phyloP scores from a whole-genome alignment of 2,329 filamentous ascomycete genomes.

The Nemania sp. region DNA sequence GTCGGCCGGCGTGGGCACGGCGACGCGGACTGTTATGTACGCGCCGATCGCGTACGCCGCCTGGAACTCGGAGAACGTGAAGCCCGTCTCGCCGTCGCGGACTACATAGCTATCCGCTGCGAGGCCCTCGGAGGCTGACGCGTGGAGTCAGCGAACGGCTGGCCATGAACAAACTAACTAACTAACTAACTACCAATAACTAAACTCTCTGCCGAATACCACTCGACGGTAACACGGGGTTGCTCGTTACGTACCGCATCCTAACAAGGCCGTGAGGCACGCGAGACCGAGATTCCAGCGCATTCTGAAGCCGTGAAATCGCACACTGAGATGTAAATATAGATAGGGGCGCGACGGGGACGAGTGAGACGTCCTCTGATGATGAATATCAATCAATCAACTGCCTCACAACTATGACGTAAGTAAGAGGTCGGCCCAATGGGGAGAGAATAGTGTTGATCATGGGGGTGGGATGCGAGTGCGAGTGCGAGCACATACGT shows the following conservation, averaged over 20 bases:
- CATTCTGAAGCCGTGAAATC: conserved; percentile 26
- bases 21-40: conserved; percentile 42
- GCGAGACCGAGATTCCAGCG: conserved; percentile 34
- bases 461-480: no score
- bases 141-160: background rate
- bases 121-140: conserved; percentile 16
- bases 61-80: conserved; percentile 38
- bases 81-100: conserved; percentile 38
- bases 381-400: background rate
- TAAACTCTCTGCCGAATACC: no score
- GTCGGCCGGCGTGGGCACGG: conserved; percentile 41
- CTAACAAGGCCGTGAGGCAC: conserved; percentile 31
- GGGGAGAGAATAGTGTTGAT: background rate
- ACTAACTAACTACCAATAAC: no score
- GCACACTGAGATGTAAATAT: background rate
- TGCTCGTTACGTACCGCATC: conserved; percentile 37
- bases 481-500: no score
- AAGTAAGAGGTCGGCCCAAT: background rate
- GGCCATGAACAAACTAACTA: no score
- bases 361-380: background rate
- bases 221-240: no score
- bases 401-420: conserved; percentile 3
- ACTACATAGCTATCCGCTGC: conserved; percentile 36
- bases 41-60: conserved; percentile 36
- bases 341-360: background rate